Evolutionary conservation across 495 filamentous ascomycete species (phyloP).

Genomic region (Hypoxylon rickii): DNA sequence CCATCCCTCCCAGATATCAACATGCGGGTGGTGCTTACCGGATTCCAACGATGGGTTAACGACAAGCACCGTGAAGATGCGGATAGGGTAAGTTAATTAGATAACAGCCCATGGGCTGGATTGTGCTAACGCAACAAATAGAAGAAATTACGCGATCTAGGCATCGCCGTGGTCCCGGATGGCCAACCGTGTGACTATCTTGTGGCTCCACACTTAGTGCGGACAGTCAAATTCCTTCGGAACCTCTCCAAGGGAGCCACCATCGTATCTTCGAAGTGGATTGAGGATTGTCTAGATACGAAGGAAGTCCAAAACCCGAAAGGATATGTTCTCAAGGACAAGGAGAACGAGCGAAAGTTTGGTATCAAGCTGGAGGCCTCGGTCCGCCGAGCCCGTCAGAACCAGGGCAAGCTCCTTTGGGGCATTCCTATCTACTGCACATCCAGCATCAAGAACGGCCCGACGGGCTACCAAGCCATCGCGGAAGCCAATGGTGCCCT

Average conservation of each 20-base stretch:
- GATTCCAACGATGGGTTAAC: constrained; percentile 74
- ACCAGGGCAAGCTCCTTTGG: constrained; percentile 73
- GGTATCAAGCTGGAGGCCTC: constrained; percentile 68
- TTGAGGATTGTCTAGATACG: constrained; percentile 71
- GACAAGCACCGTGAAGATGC: constrained; percentile 71
- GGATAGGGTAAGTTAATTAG: constrained; percentile 69
- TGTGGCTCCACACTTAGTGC: constrained; percentile 80
- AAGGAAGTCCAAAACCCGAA: constrained; percentile 58
- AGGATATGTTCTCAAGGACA: constrained; percentile 70
- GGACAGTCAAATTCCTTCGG: constrained; percentile 90
- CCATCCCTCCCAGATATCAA: constrained; percentile 60
- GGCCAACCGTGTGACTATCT: constrained; percentile 79
- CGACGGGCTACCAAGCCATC: constrained; percentile 81
- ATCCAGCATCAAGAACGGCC: constrained; percentile 73
- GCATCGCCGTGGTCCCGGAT: constrained; percentile 78
- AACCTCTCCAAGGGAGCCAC: constrained; percentile 77
- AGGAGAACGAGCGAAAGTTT: constrained; percentile 69
- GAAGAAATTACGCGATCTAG: constrained; percentile 81
- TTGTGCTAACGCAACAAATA: constrained; percentile 45
- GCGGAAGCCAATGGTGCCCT: constrained; percentile 85
- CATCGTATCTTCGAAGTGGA: constrained; percentile 76
- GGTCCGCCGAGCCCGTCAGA: constrained; percentile 68
- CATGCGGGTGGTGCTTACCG: constrained; percentile 77
- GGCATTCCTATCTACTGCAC: constrained; percentile 81
- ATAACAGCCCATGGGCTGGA: constrained; percentile 8